Base-by-base conservation (phyloP, 805 yeast genomes). In the Candida odintsovae region DNA sequence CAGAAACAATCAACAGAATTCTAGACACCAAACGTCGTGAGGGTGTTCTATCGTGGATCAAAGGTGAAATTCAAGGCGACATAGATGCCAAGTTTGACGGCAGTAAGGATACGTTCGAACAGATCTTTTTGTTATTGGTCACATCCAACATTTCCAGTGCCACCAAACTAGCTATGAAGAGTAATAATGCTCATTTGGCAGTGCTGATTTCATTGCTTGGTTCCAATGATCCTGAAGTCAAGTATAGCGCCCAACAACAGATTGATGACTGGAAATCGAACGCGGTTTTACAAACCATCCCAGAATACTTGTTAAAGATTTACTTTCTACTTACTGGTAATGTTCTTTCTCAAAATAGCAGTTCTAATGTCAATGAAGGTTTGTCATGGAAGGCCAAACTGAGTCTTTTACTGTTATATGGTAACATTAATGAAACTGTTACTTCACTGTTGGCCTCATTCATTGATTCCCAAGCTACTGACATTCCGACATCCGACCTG, bases 151-250 rank as follows among this genome's bases (percentile, higher is more conserved):
- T 88, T 25, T 67, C 73, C 9, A 70, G 70, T 23, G 97, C 98
- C 1, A 70, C 82, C 6, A 69, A 71, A 26, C 49, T 69, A 3
- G 90, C 97, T 1, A 64, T 81, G 2, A 66, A 73, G n/a, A 64
- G 84, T 0, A 73, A 74, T 9, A 86, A 86, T 56, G 65, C 76
- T 6, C 96, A 90, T 61, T 64, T 92, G 18, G 80, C 96, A 0
- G 79, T 78, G 0, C 57, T 88, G 23, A 63, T 92, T 12, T 75
- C 96, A 0, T 66, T 86, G 38, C 61, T 85, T 8, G 95, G 87
- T 29, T 82, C 94, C 0, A 83, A 84, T 54, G 86, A 83, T 53
- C 72, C 72, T 1, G 70, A 73, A 1, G 82, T 85, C 3, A 70
- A 71, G 42, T 57, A 56, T 0, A 69, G 79, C 44, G 90, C 97